A percentile compares a stretch with the other conserved stretches of the same genome.
Evolutionary conservation across 2,329 filamentous ascomycete species (phyloP).

Genomic region (Epichloe festucae): DNA sequence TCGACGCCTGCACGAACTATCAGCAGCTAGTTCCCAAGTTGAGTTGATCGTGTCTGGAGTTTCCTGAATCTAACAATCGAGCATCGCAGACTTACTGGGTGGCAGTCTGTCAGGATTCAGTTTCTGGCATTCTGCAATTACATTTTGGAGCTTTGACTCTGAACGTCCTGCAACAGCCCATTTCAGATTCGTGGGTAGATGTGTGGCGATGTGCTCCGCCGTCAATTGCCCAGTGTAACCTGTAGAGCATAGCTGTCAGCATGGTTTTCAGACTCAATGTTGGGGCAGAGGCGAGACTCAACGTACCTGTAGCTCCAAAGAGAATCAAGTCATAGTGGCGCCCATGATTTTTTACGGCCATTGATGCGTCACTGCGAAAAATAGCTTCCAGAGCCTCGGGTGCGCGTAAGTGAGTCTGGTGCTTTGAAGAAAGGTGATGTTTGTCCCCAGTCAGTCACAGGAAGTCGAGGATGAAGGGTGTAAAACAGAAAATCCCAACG

Average conservation of each 20-base stretch:
- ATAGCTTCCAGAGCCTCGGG: neutral
- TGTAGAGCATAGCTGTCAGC: constrained; percentile 13
- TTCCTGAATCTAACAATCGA: neutral
- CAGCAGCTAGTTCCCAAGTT: neutral
- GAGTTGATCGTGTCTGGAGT: neutral
- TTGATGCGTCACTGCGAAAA: constrained; percentile 10
- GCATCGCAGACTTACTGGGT: constrained; percentile 42
- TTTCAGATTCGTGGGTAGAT: constrained; percentile 62
- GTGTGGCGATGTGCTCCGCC: constrained; percentile 59
- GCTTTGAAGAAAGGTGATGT: neutral
- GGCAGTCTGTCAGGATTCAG: constrained; percentile 56
- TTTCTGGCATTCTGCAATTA: constrained; percentile 53
- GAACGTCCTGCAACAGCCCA: constrained; percentile 85
- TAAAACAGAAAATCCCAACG: neutral
- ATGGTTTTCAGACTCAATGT: neutral
- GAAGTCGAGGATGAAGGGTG: neutral
- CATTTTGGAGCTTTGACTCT: constrained; percentile 54
- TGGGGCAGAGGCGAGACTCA: constrained; percentile 3
- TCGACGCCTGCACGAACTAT: constrained; percentile 32
- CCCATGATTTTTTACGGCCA: constrained; percentile 35
- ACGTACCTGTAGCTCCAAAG: constrained; percentile 42
- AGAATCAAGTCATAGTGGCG: constrained; percentile 46
- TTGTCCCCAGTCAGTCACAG: neutral
- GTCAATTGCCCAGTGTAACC: constrained; percentile 76
- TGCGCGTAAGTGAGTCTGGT: neutral